phyloP scores from a whole-genome alignment of 176 grass and related monocot genomes.

The Aegilops sharonensis region DNA sequence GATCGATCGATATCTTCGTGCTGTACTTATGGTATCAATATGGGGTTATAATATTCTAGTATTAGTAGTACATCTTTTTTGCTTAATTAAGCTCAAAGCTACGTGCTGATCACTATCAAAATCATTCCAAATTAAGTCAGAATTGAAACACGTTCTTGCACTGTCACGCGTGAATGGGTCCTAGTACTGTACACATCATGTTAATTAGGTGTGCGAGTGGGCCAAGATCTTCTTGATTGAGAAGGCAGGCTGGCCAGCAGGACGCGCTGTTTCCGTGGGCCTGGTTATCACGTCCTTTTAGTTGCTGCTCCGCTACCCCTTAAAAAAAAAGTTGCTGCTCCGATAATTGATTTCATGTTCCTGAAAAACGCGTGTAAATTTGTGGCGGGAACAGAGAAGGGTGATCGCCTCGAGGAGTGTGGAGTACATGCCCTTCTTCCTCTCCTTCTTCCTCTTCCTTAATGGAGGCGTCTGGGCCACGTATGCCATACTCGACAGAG shows the following conservation, averaged over 20 bases:
- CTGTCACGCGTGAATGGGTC: too few relatives aligned
- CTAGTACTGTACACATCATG: not conserved
- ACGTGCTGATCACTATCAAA: not conserved
- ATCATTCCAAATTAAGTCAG: not conserved
- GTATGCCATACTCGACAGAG: constrained; percentile 57
- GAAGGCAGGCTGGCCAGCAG: too few relatives aligned
- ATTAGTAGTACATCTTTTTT: not conserved
- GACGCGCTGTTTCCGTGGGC: too few relatives aligned
- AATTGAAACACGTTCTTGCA: not conserved
- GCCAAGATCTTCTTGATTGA: too few relatives aligned
- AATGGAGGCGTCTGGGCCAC: constrained; percentile 61
- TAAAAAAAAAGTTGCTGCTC: too few relatives aligned
- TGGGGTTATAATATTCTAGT: not conserved
- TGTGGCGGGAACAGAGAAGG: constrained; percentile 36
- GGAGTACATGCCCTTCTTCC: constrained; percentile 81
- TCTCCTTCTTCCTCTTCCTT: constrained; percentile 74
- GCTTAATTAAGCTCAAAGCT: not conserved
- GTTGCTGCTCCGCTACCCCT: too few relatives aligned
- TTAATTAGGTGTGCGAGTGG: not conserved
- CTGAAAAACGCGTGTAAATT: not conserved
- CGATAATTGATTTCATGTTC: not conserved
- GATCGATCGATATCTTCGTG: not conserved
- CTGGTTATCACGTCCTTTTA: too few relatives aligned
- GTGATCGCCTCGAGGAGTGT: constrained; percentile 62
- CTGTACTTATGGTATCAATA: not conserved